A percentile compares a stretch with the other conserved stretches of the same genome.
Evolutionary conservation across 371 early-diverging fungal species (phyloP).

Genomic region (Rhizopus stolonifer): DNA sequence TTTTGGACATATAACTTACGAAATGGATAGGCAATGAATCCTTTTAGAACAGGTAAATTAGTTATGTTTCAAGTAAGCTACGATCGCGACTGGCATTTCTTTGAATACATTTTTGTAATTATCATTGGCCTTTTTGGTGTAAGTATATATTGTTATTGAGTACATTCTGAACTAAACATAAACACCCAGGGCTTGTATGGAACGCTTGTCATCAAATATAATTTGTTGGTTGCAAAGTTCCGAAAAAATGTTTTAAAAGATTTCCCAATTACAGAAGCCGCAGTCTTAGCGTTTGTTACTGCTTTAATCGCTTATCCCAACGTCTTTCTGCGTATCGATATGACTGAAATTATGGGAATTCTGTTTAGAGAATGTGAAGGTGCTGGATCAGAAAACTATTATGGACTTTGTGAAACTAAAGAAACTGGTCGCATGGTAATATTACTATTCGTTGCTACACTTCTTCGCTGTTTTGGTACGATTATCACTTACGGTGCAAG

Average conservation of each 20-base stretch:
- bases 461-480: conserved; percentile 66
- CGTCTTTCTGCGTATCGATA: conserved; percentile 79
- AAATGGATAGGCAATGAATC: conserved; percentile 70
- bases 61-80: conserved; percentile 96
- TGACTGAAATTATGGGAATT: conserved; percentile 82
- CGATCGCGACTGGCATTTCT: conserved; percentile 85
- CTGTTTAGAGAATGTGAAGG: conserved; percentile 86
- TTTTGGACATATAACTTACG: not conserved
- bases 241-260: conserved; percentile 64
- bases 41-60: conserved; percentile 91
- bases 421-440: conserved; percentile 48
- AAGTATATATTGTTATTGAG: conserved; percentile 13
- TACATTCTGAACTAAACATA: not conserved
- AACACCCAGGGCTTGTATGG: conserved; percentile 80
- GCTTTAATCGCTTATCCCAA: conserved; percentile 76
- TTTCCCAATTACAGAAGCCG: conserved; percentile 76
- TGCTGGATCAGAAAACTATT: conserved; percentile 53
- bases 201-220: conserved; percentile 80
- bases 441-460: conserved; percentile 62
- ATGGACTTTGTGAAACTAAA: conserved; percentile 60
- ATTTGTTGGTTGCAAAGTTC: conserved; percentile 67
- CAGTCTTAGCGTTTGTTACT: conserved; percentile 70
- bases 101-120: conserved; percentile 82
- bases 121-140: conserved; percentile 90
- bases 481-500: conserved; percentile 77